These are phyloP conservation scores for Sordariomycetes sp. DNA, from an alignment of 2,329 filamentous ascomycete species.

Conservation along the genomic window DNA sequence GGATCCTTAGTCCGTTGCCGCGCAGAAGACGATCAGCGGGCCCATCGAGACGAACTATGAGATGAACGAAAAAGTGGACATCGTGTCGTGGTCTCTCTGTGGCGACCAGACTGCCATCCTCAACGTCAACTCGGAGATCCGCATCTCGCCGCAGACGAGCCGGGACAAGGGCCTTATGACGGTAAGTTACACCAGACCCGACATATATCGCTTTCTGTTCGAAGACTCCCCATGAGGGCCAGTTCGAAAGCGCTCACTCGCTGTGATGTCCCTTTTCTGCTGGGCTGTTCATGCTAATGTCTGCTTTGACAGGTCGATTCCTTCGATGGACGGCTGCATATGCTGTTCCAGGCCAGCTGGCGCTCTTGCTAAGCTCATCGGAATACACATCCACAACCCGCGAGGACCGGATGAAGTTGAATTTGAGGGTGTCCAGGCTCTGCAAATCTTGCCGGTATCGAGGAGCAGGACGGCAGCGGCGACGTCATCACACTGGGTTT, in stretches of 20 bases:
- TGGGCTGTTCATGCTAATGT: neutral
- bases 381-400: neutral
- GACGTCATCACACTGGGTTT: neutral
- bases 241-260: neutral
- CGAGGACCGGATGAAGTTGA: neutral
- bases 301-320: constrained; percentile 12
- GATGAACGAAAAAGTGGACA: constrained; percentile 14
- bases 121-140: constrained; percentile 17
- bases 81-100: constrained; percentile 13
- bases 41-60: constrained; percentile 17
- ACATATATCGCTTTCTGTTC: neutral
- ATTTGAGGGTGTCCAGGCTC: neutral
- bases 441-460: neutral
- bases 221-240: neutral
- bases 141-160: constrained; percentile 14
- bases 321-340: constrained; percentile 14
- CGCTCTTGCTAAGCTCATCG: constrained; percentile 5
- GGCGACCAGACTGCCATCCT: constrained; percentile 14
- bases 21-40: constrained; percentile 15
- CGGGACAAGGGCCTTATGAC: constrained; percentile 14
- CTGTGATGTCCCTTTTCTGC: neutral
- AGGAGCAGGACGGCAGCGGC: neutral
- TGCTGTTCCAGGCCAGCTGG: constrained; percentile 15
- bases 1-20: constrained; percentile 13
- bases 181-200: constrained; percentile 8